Conservation (phyloP, 345 rosid species). For the Melaleuca alternifolia region DNA sequence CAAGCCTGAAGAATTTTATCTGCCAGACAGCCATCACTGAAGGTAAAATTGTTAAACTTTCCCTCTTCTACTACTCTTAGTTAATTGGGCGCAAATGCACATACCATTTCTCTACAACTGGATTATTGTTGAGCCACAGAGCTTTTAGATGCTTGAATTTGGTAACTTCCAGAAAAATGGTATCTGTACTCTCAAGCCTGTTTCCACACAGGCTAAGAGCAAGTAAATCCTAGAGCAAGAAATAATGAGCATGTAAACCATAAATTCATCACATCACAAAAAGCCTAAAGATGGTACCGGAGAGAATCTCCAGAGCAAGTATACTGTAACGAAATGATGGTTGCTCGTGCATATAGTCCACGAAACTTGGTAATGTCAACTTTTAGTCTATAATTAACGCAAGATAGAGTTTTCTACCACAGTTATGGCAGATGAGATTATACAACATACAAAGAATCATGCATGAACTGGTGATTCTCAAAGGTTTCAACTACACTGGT, state of each 20-base stretch:
- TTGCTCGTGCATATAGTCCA: background rate
- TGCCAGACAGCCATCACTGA: slow-evolving; percentile 36
- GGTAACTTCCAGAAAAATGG: slow-evolving; percentile 45
- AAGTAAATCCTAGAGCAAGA: slow-evolving; percentile 45
- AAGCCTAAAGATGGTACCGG: background rate
- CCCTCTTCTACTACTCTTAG: background rate
- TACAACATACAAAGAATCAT: background rate
- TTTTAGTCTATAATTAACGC: background rate
- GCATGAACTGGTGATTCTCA: background rate
- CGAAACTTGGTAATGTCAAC: background rate
- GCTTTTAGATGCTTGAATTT: slow-evolving; percentile 64
- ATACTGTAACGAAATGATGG: background rate
- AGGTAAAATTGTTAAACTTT: slow-evolving; percentile 7
- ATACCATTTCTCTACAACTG: slow-evolving; percentile 48
- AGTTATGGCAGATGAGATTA: background rate
- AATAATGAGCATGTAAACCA: background rate
- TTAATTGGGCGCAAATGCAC: background rate
- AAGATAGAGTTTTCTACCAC: background rate
- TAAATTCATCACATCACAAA: background rate
- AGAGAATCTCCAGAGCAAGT: background rate
- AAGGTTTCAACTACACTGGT: background rate
- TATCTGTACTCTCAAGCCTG: slow-evolving; percentile 47
- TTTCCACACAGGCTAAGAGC: slow-evolving; percentile 80
- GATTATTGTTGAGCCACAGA: slow-evolving; percentile 82
- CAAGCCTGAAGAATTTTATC: slow-evolving; percentile 48